These are phyloP conservation scores for Trichoderma gamsii DNA, from an alignment of 495 filamentous ascomycete genomes.

Conservation along the genomic window DNA sequence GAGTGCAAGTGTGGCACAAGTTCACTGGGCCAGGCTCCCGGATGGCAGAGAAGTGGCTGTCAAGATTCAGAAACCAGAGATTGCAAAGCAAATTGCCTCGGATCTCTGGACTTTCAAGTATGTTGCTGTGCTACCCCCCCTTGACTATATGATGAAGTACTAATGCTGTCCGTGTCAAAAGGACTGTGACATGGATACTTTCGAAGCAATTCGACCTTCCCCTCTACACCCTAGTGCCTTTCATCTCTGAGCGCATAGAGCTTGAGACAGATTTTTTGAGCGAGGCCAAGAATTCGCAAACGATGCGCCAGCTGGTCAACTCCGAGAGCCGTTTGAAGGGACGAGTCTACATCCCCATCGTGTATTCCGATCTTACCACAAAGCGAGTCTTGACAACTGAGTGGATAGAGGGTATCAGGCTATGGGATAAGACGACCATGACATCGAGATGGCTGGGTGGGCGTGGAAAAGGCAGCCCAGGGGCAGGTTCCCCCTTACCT, in stretches of 20 bases:
- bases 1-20: slow-evolving; percentile 89
- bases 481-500: slow-evolving; percentile 62
- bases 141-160: neutral
- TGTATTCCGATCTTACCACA: slow-evolving; percentile 76
- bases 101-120: slow-evolving; percentile 94
- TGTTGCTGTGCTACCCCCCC: slow-evolving; percentile 22
- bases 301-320: slow-evolving; percentile 71
- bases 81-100: slow-evolving; percentile 80
- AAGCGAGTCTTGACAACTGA: slow-evolving; percentile 88
- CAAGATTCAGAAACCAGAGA: slow-evolving; percentile 96
- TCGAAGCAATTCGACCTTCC: slow-evolving; percentile 81
- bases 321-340: slow-evolving; percentile 69
- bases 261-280: slow-evolving; percentile 92
- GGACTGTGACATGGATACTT: slow-evolving; percentile 69
- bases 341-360: slow-evolving; percentile 80
- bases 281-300: slow-evolving; percentile 81
- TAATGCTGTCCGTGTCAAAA: slow-evolving; percentile 23
- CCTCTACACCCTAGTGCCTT: slow-evolving; percentile 80
- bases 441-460: slow-evolving; percentile 70
- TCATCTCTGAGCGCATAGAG: slow-evolving; percentile 76
- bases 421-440: slow-evolving; percentile 83
- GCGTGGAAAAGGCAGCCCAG: slow-evolving; percentile 66
- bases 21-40: slow-evolving; percentile 81
- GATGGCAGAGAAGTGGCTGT: slow-evolving; percentile 89
- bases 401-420: slow-evolving; percentile 89